Evolutionary conservation across 1,284 basidiomycete genomes (phyloP).

Genomic region (Ceratobasidium sp.): DNA sequence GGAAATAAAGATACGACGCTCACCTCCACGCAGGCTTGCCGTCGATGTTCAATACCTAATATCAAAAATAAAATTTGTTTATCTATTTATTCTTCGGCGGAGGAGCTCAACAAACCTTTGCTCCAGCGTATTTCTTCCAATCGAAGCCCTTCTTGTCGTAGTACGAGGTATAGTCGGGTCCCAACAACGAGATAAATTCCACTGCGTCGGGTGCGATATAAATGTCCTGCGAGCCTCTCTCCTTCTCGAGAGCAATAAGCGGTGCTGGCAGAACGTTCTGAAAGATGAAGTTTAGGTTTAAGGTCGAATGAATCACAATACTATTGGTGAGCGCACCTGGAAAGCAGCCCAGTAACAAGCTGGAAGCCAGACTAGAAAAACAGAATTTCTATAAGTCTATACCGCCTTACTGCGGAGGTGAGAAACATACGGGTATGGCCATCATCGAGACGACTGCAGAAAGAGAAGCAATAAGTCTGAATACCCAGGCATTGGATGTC

Average conservation of each 20-base stretch:
- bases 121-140: conserved; percentile 42
- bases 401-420: neutral
- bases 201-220: conserved; percentile 71
- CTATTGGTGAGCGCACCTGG: no score
- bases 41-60: no score
- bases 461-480: no score
- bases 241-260: conserved; percentile 68
- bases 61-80: no score
- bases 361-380: conserved; percentile 67
- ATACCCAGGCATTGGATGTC: no score
- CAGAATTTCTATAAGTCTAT: neutral
- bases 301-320: no score
- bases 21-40: no score
- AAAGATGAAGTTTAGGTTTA: no score
- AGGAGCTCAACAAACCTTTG: no score
- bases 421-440: conserved; percentile 69
- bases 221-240: conserved; percentile 65
- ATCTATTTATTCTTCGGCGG: no score
- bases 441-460: conserved; percentile 60
- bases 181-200: conserved; percentile 65
- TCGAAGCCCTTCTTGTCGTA: conserved; percentile 54
- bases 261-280: conserved; percentile 73
- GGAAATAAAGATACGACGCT: no score
- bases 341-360: conserved; percentile 67
- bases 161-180: conserved; percentile 64